A percentile compares a stretch with the other conserved stretches of the same genome.
Evolutionary conservation across 2,329 filamentous ascomycete species (phyloP).

Genomic region (Phialophora verrucosa): DNA sequence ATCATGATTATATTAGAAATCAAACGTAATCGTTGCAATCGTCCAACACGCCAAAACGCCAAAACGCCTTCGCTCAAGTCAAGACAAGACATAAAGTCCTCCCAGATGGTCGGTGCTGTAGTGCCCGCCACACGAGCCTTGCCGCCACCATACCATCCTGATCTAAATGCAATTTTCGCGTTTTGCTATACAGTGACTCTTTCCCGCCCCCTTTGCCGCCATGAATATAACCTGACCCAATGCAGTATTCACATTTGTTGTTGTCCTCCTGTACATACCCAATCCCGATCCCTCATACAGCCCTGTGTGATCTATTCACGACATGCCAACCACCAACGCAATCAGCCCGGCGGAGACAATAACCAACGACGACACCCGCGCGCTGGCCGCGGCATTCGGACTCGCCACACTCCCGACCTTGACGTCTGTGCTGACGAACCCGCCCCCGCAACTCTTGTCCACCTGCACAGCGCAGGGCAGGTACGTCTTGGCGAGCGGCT

Average conservation of each 20-base stretch:
- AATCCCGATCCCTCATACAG: background rate
- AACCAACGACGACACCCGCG: background rate
- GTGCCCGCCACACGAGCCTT: too few relatives aligned
- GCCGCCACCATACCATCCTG: too few relatives aligned
- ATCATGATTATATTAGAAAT: background rate
- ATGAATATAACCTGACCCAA: background rate
- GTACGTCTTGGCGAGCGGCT: constrained; percentile 74
- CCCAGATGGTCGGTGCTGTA: background rate
- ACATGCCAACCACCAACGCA: background rate
- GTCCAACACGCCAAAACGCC: background rate
- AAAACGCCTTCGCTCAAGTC: background rate
- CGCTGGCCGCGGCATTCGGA: constrained; percentile 12
- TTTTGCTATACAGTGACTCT: background rate
- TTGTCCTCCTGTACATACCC: background rate
- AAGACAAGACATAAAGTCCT: background rate
- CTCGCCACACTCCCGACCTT: constrained; percentile 29
- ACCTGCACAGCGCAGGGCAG: constrained; percentile 72
- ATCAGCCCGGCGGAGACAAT: background rate
- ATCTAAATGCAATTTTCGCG: too few relatives aligned
- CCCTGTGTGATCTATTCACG: background rate
- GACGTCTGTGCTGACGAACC: constrained; percentile 59
- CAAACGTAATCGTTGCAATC: background rate
- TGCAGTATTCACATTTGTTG: background rate
- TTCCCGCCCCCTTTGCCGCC: background rate
- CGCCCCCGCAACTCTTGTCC: constrained; percentile 66